Conservation (phyloP, 1,284 basidiomycete genomes). For the Leccinum solheimii region DNA sequence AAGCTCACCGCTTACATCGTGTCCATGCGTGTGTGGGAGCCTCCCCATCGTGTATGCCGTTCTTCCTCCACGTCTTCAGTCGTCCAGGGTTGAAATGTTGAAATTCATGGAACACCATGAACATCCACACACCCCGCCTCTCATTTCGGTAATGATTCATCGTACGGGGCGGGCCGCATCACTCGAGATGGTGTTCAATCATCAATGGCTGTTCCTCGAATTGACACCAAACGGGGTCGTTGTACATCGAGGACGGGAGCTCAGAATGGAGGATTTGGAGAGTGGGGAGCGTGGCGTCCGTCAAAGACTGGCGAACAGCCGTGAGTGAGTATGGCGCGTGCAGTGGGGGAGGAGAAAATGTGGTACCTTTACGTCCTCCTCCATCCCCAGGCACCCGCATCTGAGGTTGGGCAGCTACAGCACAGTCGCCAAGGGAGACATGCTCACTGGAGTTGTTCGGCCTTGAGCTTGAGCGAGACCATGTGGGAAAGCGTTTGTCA, state of each 20-base stretch:
- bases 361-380: not conserved
- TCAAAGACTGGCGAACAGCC: constrained; percentile 50
- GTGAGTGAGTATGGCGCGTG: constrained; percentile 30
- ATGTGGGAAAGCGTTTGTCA: not conserved
- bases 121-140: constrained; percentile 58
- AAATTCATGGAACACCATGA: constrained; percentile 69
- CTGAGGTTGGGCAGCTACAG: constrained; percentile 7
- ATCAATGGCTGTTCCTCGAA: constrained; percentile 47
- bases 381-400: not conserved
- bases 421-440: constrained; percentile 59
- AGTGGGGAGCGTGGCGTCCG: constrained; percentile 64
- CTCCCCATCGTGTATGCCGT: constrained; percentile 18
- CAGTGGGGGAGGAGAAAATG: not conserved
- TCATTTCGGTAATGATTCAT: constrained; percentile 63
- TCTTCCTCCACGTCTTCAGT: constrained; percentile 12
- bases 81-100: constrained; percentile 36
- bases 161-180: constrained; percentile 52
- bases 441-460: constrained; percentile 44
- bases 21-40: constrained; percentile 6
- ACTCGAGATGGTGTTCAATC: constrained; percentile 43
- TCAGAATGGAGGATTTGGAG: constrained; percentile 67
- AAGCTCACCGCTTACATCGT: constrained; percentile 8
- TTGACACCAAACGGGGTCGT: constrained; percentile 61
- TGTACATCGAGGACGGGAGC: constrained; percentile 73
- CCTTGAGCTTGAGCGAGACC: not conserved